Percentiles rank a stretch among this genome's conserved stretches.
Conservation (phyloP, 2,329 filamentous ascomycete genomes). For the Sclerotinia trifoliorum region DNA sequence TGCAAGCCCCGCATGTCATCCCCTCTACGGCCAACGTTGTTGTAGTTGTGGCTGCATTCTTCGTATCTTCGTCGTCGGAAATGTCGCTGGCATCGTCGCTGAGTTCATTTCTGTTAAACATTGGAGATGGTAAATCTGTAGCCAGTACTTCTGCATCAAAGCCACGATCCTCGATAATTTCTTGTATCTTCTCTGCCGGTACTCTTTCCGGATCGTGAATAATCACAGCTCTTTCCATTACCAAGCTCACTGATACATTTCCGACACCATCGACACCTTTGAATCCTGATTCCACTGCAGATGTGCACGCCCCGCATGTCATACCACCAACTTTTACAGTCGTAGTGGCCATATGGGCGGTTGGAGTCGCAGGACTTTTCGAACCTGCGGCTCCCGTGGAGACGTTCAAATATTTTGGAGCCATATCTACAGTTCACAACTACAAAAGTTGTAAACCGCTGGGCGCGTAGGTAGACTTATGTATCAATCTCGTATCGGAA, state of each 20-base stretch:
- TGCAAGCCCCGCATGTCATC: conserved; percentile 91
- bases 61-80: conserved; percentile 38
- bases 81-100: conserved; percentile 40
- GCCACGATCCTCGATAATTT: conserved; percentile 86
- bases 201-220: conserved; percentile 79
- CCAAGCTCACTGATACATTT: conserved; percentile 85
- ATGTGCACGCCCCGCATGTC: conserved; percentile 92
- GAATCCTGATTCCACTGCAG: conserved; percentile 91
- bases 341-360: conserved; percentile 75
- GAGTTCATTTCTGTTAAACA: conserved; percentile 40
- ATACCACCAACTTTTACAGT: conserved; percentile 89
- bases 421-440: conserved; percentile 33
- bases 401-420: conserved; percentile 36
- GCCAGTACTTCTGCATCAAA: conserved; percentile 90
- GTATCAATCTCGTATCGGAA: conserved; percentile 18
- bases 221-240: conserved; percentile 94
- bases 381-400: conserved; percentile 28
- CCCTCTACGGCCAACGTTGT: conserved; percentile 79
- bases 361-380: conserved; percentile 29
- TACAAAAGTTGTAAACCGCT: conserved; percentile 1
- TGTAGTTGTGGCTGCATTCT: conserved; percentile 47
- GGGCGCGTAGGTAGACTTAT: conserved; percentile 9
- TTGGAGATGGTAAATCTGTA: conserved; percentile 66
- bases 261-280: conserved; percentile 77
- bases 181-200: conserved; percentile 71